These are phyloP conservation scores for Tolypocladium amazonense DNA, from an alignment of 2,329 filamentous ascomycete species.

Conservation along the genomic window DNA sequence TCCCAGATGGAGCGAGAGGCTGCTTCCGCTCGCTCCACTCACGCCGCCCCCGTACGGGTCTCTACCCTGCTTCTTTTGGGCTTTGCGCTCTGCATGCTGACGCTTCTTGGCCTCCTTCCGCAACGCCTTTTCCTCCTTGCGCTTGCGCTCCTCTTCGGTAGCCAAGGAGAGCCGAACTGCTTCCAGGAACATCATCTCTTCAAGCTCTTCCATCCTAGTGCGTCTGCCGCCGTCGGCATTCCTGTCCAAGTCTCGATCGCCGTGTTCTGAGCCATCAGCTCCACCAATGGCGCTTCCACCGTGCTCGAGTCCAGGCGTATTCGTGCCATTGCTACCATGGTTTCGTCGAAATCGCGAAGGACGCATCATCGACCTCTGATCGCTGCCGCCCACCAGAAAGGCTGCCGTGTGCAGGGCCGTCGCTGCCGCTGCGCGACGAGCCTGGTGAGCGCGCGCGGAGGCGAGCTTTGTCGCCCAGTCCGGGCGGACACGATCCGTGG, in stretches of 20 bases:
- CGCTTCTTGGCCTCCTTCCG: conserved; percentile 74
- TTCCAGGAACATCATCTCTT: conserved; percentile 98
- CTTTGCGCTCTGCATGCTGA: conserved; percentile 76
- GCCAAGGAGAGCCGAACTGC: conserved; percentile 86
- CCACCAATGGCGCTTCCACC: conserved; percentile 4
- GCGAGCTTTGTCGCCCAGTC: conserved; percentile 91
- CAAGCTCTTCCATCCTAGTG: conserved; percentile 69
- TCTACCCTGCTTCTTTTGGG: conserved; percentile 48
- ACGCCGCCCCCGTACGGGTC: conserved; percentile 23
- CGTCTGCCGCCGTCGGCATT: conserved; percentile 20
- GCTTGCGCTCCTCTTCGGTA: conserved; percentile 84
- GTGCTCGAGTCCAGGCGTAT: conserved; percentile 14
- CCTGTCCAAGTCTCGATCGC: conserved; percentile 9
- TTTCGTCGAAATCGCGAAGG: conserved; percentile 46
- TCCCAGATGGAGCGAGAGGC: conserved; percentile 49
- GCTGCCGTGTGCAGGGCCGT: conserved; percentile 92
- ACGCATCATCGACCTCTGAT: conserved; percentile 35
- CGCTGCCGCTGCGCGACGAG: conserved; percentile 79
- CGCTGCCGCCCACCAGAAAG: conserved; percentile 67
- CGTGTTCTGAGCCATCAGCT: conserved; percentile 13
- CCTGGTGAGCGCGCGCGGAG: conserved; percentile 72
- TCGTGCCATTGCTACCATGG: conserved; percentile 26
- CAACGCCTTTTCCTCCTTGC: conserved; percentile 48
- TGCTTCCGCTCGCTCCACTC: conserved; percentile 48
- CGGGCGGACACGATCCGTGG: conserved; percentile 82